Base-by-base conservation (phyloP, 176 grass and related monocot genomes). In the Poa annua region DNA sequence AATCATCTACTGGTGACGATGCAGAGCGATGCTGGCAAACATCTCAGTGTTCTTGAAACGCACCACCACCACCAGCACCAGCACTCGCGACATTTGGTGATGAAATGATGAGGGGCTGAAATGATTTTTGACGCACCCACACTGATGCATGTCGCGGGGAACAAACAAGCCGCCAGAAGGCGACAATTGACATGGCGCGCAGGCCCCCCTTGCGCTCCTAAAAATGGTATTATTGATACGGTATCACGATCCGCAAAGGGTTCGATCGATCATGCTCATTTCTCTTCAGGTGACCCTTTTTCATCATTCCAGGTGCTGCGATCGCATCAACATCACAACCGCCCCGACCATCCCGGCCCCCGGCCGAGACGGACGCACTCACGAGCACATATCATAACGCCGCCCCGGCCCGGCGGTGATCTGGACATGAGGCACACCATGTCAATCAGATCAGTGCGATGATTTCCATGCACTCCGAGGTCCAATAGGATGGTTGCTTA, bases 241-340 rank as follows among this genome's bases (percentile, higher is more conserved):
- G 38, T n/a, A 34, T 39, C 67, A 70, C 67, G 10, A 24, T 70
- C 67, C 10, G 20, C 66, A 44, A 70, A 70, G 38, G 66, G 35
- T 3, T 64, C 5, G 35, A 36, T 36, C 41, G 41, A 9, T 45
- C 15, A 2, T 20, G 2, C 11, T 13, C 11, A 36, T 10, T 42
- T 29, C 7, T 9, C 8, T 47, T 22, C 24, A 50, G 15, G 70
- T 47, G 36, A 21, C 35, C 70, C 45, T 51, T 74, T 74, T 74
- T 51, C 71, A 74, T 74, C 71, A 74, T 50, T 73, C 8, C 71
- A 74, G 71, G 44, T 50, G 71, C 71, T 51, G 45, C 71, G 44
- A 74, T 74, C 71, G 71, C 71, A 74, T 39, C 44, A 15, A 66
- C 63, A 66, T 66, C 15, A 66, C 17, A 54, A 13, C 10, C 24